Base-by-base conservation (phyloP, 2,329 filamentous ascomycete species). In the Curvularia eragrostidis region DNA sequence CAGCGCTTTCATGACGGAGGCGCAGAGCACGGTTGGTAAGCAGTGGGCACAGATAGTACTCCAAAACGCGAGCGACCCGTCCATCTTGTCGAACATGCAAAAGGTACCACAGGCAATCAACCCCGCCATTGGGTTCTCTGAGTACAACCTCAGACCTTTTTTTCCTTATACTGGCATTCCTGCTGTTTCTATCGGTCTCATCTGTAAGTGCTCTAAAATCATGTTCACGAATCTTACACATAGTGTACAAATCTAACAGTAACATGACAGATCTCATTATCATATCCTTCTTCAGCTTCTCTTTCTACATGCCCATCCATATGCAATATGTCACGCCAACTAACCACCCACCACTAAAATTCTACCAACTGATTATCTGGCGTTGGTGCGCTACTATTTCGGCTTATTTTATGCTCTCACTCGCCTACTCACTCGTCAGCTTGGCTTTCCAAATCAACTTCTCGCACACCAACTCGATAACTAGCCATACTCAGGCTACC, bases 361-460 rank as follows among this genome's bases (percentile, higher is more conserved):
- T 85, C 65, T 78, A 77, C 61, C 84, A 89, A 54, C 79, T 87
- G 43, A 78, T 89, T 28, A 56, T 85, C 23, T 88, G 85, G 82
- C 82, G 86, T 24, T 84, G 84, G 74, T 48, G 77, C 24, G 82
- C 86, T 3, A 88, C 84, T 0, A 76, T 87, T 1, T 66, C 71
- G 0, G 82, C 85, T 1, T 89, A 89, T 69, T 77, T 88, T 59
- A 83, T 88, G 69, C 79, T 89, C 7, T 87, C 85, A 0, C 79
- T 89, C 4, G 83, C 81, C 52, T 89, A 89, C 76, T 87, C 84
- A 0, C 74, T 89, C n/a, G 82, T 89, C 5, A 85, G 83, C 0
- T 74, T 89, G 30, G 84, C 86, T 0, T 89, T 88, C 70, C 82
- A 85, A 62, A 83, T 89, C 59, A 86, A 86, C 6, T 88, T 89